Conservation (phyloP, 495 filamentous ascomycete genomes). For the Ramalina peruviana region DNA sequence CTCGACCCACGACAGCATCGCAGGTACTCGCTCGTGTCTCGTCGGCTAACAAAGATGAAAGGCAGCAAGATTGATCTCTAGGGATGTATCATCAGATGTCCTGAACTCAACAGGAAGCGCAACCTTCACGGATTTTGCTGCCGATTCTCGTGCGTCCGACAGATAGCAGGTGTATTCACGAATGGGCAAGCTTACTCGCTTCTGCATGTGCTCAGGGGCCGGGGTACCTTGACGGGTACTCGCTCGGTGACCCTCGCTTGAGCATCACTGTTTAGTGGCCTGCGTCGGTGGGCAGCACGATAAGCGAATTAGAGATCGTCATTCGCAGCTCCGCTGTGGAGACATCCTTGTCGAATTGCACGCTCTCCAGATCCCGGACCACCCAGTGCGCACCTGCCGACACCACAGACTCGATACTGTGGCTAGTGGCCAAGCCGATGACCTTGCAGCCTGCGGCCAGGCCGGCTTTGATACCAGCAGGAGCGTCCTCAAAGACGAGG, state of each 20-base stretch:
- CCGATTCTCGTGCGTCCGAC: too few species aligned
- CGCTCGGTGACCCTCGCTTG: not conserved
- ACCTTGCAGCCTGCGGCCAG: slow-evolving; percentile 86
- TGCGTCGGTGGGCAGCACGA: not conserved
- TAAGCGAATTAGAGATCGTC: slow-evolving; percentile 32
- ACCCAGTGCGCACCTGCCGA: slow-evolving; percentile 78
- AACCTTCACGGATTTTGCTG: too few species aligned
- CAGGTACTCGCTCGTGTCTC: too few species aligned
- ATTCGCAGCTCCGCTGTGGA: slow-evolving; percentile 41
- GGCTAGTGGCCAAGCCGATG: slow-evolving; percentile 74
- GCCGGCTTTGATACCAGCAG: slow-evolving; percentile 78
- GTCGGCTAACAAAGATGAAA: too few species aligned
- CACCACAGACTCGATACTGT: slow-evolving; percentile 54
- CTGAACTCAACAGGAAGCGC: too few species aligned
- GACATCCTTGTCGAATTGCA: slow-evolving; percentile 40
- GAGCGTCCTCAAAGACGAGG: slow-evolving; percentile 83
- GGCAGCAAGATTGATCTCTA: too few species aligned
- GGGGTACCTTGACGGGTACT: too few species aligned
- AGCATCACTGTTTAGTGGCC: not conserved
- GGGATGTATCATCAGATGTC: too few species aligned
- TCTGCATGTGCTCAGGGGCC: not conserved
- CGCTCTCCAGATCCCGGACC: slow-evolving; percentile 61
- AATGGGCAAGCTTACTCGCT: not conserved
- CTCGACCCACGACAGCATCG: too few species aligned
- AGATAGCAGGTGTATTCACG: not conserved